Evolutionary conservation across 2,329 filamentous ascomycete species (phyloP).

Genomic region (Scytalidium sp.): DNA sequence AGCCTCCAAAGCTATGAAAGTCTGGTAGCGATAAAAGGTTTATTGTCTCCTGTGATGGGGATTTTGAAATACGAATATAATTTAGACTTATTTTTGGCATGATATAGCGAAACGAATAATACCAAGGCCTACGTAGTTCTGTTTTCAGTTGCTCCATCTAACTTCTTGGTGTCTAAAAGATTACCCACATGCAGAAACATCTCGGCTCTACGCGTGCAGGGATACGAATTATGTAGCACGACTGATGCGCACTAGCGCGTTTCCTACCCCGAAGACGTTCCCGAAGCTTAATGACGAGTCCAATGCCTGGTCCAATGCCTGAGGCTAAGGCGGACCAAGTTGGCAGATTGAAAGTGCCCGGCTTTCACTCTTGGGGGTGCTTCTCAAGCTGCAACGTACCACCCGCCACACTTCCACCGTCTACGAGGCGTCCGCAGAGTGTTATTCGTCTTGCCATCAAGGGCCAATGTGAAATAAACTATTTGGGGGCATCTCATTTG

Average conservation of each 20-base stretch:
- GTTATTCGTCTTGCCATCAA: neutral
- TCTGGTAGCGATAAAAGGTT: neutral
- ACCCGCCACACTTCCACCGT: neutral
- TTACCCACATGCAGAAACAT: neutral
- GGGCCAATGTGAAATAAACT: neutral
- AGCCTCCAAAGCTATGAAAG: conserved; percentile 3
- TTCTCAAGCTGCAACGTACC: neutral
- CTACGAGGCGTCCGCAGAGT: neutral
- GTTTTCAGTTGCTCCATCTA: neutral
- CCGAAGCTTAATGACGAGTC: neutral
- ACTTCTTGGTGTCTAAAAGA: neutral
- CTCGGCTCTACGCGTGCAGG: neutral
- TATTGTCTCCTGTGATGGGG: neutral
- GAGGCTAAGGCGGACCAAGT: neutral
- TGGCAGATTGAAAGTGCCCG: neutral
- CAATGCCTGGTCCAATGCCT: neutral
- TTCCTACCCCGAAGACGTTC: neutral
- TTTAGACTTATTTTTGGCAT: neutral
- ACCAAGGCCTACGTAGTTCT: neutral
- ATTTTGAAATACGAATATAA: neutral
- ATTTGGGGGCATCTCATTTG: conserved; percentile 3
- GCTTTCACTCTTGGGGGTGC: neutral
- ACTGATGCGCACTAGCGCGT: no score
- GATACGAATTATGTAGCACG: neutral
- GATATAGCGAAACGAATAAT: neutral